phyloP scores from a whole-genome alignment of 2,329 filamentous ascomycete species.

The Colletotrichum godetiae region DNA sequence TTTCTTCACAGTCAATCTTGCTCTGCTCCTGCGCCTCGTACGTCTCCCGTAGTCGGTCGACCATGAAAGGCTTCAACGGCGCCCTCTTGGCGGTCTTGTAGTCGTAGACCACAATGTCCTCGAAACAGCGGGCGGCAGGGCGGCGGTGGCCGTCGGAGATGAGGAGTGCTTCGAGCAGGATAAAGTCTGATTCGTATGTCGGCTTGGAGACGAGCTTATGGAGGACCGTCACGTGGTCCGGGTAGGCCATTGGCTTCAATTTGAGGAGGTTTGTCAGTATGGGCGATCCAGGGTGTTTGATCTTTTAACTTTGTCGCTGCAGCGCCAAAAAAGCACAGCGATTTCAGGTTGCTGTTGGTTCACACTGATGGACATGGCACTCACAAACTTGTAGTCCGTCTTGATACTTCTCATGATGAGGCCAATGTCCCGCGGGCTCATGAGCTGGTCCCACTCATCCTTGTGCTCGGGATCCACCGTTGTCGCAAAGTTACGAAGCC shows the following conservation, averaged over 20 bases:
- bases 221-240: slow-evolving; percentile 84
- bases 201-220: slow-evolving; percentile 76
- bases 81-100: slow-evolving; percentile 50
- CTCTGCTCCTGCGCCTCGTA: slow-evolving; percentile 48
- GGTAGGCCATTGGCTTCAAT: slow-evolving; percentile 80
- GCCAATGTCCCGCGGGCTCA: slow-evolving; percentile 74
- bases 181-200: slow-evolving; percentile 52
- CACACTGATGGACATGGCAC: slow-evolving; percentile 45
- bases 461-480: slow-evolving; percentile 71
- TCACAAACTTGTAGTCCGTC: slow-evolving; percentile 88
- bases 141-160: slow-evolving; percentile 81
- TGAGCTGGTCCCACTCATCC: slow-evolving; percentile 75
- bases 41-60: slow-evolving; percentile 47
- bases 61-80: slow-evolving; percentile 54
- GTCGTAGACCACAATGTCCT: slow-evolving; percentile 86
- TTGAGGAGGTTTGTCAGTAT: background rate
- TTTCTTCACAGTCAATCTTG: slow-evolving; percentile 34
- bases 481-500: slow-evolving; percentile 76
- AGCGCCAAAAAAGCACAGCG: background rate
- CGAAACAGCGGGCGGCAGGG: slow-evolving; percentile 77
- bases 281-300: background rate
- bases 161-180: slow-evolving; percentile 72
- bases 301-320: background rate
- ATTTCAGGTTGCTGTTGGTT: background rate
- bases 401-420: slow-evolving; percentile 84